Percentiles rank a stretch among this genome's conserved stretches.
Evolutionary conservation across 2,329 filamentous ascomycete species (phyloP).

Genomic region (Dactylonectria macrodidyma): DNA sequence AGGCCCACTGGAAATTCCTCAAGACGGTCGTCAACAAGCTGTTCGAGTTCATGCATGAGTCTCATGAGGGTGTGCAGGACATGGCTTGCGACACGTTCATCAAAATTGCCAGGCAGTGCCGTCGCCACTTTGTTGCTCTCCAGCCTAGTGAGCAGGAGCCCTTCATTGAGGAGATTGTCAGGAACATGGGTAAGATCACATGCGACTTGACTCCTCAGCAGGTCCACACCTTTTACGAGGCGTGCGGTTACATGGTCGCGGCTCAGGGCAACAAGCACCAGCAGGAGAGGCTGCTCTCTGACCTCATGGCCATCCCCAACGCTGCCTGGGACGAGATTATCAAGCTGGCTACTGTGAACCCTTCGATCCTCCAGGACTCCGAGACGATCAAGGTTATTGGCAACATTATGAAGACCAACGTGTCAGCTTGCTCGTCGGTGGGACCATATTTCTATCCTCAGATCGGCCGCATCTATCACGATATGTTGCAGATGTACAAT

Average conservation of each 20-base stretch:
- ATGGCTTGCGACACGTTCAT: slow-evolving; percentile 99
- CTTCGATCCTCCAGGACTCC: slow-evolving; percentile 87
- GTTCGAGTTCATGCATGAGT: slow-evolving; percentile 99
- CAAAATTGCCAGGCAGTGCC: slow-evolving; percentile 98
- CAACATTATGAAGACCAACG: slow-evolving; percentile 99
- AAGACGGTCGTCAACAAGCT: slow-evolving; percentile 99
- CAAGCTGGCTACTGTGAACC: slow-evolving; percentile 85
- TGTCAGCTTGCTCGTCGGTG: slow-evolving; percentile 97
- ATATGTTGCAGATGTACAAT: slow-evolving; percentile 99
- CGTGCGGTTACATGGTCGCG: slow-evolving; percentile 98
- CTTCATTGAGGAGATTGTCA: slow-evolving; percentile 98
- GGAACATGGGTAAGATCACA: slow-evolving; percentile 96
- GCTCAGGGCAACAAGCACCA: slow-evolving; percentile 96
- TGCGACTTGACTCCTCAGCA: slow-evolving; percentile 96
- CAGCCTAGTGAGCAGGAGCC: slow-evolving; percentile 95
- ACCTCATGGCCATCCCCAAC: slow-evolving; percentile 95
- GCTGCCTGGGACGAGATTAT: slow-evolving; percentile 97
- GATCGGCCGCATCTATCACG: slow-evolving; percentile 96
- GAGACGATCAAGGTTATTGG: slow-evolving; percentile 99
- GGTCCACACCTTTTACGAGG: slow-evolving; percentile 98
- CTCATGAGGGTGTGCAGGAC: slow-evolving; percentile 98
- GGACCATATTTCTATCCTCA: slow-evolving; percentile 98
- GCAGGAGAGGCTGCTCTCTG: slow-evolving; percentile 91
- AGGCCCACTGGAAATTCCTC: slow-evolving; percentile 99
- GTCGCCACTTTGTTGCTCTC: slow-evolving; percentile 95